These are phyloP conservation scores for Centella asiatica DNA, from an alignment of 129 eudicot genomes.

Conservation along the genomic window DNA sequence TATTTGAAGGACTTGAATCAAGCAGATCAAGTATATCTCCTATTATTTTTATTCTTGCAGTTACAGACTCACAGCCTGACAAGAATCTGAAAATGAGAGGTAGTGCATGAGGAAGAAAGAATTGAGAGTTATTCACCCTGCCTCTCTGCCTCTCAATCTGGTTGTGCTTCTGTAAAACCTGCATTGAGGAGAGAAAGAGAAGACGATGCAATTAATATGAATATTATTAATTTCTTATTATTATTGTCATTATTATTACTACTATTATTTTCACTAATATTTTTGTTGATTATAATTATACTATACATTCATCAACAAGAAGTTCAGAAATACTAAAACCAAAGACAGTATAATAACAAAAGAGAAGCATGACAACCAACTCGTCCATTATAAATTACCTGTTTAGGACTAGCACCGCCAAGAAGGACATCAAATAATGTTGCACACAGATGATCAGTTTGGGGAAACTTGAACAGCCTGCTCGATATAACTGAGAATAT, in stretches of 20 bases:
- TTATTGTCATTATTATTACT: no score
- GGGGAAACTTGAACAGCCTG: slow-evolving; percentile 75
- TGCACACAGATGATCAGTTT: slow-evolving; percentile 75
- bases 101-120: slow-evolving; percentile 79
- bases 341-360: background rate
- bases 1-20: slow-evolving; percentile 77
- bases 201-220: slow-evolving; percentile 4
- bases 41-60: slow-evolving; percentile 60
- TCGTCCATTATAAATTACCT: slow-evolving; percentile 40
- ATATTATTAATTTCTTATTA: no score
- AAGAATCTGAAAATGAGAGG: slow-evolving; percentile 76
- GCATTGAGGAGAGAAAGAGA: slow-evolving; percentile 16
- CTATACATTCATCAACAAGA: no score
- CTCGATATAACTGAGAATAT: slow-evolving; percentile 66
- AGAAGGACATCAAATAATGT: slow-evolving; percentile 90
- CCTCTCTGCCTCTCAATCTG: slow-evolving; percentile 54
- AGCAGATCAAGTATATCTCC: slow-evolving; percentile 83
- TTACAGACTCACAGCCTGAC: slow-evolving; percentile 62
- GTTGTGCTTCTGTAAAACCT: slow-evolving; percentile 72
- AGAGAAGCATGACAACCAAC: slow-evolving; percentile 2
- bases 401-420: slow-evolving; percentile 98
- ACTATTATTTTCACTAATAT: no score
- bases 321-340: background rate
- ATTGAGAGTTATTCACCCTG: slow-evolving; percentile 61
- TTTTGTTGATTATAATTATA: no score